Base-by-base conservation (phyloP, 331 rosid species). In the Telfairia occidentalis region DNA sequence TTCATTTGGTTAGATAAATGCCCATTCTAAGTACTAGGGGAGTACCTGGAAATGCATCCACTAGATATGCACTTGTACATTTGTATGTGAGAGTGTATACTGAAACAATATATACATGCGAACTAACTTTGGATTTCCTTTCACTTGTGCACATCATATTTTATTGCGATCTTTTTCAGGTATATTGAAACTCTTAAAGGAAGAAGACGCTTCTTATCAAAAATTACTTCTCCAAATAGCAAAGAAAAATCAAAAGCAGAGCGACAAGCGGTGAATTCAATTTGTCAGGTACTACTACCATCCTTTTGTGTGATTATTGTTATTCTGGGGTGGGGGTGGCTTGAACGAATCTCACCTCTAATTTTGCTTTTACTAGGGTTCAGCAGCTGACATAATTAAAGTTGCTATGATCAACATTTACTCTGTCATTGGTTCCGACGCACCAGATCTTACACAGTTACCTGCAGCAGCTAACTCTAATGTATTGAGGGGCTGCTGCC, bases 181-280 rank as follows among this genome's bases (percentile, higher is more conserved):
- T 88, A 85, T 67, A 88, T 91, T 76, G 79, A 85, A 82, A 94
- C 98, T 67, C 88, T 94, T 4, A 83, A 83, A 78, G 97, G 98
- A 63, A 86, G 98, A 78, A 91, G 89, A 53, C 87, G 97, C 19
- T 94, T 88, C 84, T 84, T 94, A 85, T 82, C 97, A 76, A 94
- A 89, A 88, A 94, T 91, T 77, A 91, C 91, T 80, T 79, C 86
- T 55, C 91, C 97, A 53, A 87, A 78, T 77, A 77, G 82, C 74
- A 79, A 82, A 76, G 98, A 94, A 85, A 91, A 87, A 79, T 86
- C 90, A 10, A 94, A 77, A 83, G 98, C 98, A 57, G 91, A 94
- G 85, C 89, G 98, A 80, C 98, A 91, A 86, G 96, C 97, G 81
- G 98, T 94, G 60, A 94, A 94, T 83, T 94, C 98, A 71, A 83